Conservation (phyloP, 352 stramenopile genomes). For the Stramenopiles sp. region DNA sequence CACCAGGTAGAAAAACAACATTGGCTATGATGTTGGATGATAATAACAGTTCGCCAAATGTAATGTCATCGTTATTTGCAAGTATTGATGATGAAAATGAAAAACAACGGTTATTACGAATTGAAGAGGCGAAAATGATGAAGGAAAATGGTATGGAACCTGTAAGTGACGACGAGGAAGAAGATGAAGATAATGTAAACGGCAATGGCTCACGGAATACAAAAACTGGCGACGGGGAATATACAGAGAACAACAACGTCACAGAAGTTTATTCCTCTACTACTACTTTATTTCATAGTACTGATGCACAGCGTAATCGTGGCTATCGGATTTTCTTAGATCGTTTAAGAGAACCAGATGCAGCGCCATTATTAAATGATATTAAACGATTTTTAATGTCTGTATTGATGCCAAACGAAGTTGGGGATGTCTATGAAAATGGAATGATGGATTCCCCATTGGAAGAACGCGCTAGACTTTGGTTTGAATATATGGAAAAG, state of each 20-base stretch:
- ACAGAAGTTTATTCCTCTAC: neutral
- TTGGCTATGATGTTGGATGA: neutral
- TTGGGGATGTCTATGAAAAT: neutral
- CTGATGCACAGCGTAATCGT: slow-evolving; percentile 1
- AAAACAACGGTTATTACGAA: neutral
- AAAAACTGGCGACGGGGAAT: neutral
- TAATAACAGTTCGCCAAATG: neutral
- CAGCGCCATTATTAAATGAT: neutral
- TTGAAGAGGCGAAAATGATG: neutral
- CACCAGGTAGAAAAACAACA: neutral
- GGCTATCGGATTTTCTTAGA: neutral
- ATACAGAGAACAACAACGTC: neutral
- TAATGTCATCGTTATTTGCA: slow-evolving; percentile 1
- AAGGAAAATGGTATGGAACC: neutral
- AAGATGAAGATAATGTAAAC: neutral
- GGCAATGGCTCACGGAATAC: too few species aligned
- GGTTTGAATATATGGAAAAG: slow-evolving; percentile 8
- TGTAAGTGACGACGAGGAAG: neutral
- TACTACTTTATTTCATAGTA: neutral
- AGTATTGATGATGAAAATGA: slow-evolving; percentile 4
- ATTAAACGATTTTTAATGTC: slow-evolving; percentile 10
- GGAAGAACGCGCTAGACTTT: neutral
- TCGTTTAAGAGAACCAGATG: neutral
- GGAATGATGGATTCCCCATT: slow-evolving; percentile 1
- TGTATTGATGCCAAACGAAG: neutral